Percentiles rank a stretch among this genome's conserved stretches.
Evolutionary conservation across 805 yeast genomes (phyloP).

Genomic region (Yarrowia sp.): DNA sequence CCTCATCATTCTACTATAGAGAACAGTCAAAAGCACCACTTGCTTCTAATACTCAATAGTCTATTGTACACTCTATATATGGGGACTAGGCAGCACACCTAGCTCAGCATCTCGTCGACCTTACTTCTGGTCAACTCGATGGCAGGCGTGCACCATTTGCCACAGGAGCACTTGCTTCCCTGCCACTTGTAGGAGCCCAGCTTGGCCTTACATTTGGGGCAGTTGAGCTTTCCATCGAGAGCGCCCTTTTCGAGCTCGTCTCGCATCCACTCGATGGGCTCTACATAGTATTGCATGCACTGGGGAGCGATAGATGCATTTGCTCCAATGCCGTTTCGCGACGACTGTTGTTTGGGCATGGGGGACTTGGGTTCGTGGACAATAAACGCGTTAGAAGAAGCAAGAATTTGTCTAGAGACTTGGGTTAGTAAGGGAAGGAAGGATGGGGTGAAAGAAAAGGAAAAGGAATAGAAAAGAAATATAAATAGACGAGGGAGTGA

Average conservation of each 20-base stretch:
- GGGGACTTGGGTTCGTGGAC: slow-evolving; percentile 66
- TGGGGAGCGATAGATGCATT: slow-evolving; percentile 44
- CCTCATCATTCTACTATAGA: too few species aligned
- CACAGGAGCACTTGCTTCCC: slow-evolving; percentile 93
- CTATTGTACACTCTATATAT: slow-evolving; percentile 23
- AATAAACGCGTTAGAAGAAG: slow-evolving; percentile 66
- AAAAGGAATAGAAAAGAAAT: neutral
- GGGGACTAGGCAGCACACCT: neutral
- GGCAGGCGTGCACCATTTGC: slow-evolving; percentile 94
- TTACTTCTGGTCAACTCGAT: slow-evolving; percentile 80
- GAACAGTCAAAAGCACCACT: too few species aligned
- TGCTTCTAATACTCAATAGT: neutral
- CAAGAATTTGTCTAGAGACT: slow-evolving; percentile 54
- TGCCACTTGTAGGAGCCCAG: slow-evolving; percentile 95
- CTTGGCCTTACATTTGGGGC: slow-evolving; percentile 85
- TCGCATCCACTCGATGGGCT: slow-evolving; percentile 94
- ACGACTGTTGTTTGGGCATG: slow-evolving; percentile 39
- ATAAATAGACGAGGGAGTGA: neutral
- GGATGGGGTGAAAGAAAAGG: neutral
- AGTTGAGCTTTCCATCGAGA: slow-evolving; percentile 83
- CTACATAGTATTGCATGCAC: slow-evolving; percentile 87
- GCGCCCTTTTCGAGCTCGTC: slow-evolving; percentile 73
- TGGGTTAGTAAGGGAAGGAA: slow-evolving; percentile 12
- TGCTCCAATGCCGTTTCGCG: slow-evolving; percentile 43
- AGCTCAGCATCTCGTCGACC: slow-evolving; percentile 66